Conservation (phyloP, 176 grass and related monocot genomes). For the barley (Hordeum vulgare) region DNA sequence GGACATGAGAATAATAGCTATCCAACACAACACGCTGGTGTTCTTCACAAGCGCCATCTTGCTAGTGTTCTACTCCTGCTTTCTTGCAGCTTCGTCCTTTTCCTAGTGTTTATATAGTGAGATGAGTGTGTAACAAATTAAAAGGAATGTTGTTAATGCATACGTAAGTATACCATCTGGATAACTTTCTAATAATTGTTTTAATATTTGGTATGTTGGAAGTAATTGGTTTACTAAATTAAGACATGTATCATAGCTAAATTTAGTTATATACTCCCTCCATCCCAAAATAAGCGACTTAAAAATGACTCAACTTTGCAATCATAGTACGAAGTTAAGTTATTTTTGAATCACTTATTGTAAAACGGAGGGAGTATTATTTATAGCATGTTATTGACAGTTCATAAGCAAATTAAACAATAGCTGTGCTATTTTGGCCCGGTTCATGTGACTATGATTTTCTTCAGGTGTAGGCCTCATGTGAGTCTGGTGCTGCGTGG, state of each 20-base stretch:
- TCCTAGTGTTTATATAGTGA: background rate
- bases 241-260: background rate
- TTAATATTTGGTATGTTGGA: background rate
- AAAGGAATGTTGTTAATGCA: background rate
- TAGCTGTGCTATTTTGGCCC: fast-evolving
- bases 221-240: background rate
- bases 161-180: background rate
- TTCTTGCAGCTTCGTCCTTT: background rate
- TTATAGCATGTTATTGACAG: background rate
- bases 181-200: background rate
- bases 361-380: too few species aligned
- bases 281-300: too few species aligned
- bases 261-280: background rate
- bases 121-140: background rate
- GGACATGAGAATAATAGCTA: background rate
- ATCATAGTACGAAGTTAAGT: too few species aligned
- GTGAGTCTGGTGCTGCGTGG: too few species aligned
- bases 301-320: too few species aligned
- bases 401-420: background rate
- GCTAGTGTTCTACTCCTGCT: background rate
- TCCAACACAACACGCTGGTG: background rate
- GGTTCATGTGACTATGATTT: too few species aligned
- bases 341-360: too few species aligned
- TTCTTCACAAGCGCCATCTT: background rate
- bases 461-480: too few species aligned